Evolutionary conservation across 2,329 filamentous ascomycete species (phyloP).

Genomic region (Cercospora citrullina): DNA sequence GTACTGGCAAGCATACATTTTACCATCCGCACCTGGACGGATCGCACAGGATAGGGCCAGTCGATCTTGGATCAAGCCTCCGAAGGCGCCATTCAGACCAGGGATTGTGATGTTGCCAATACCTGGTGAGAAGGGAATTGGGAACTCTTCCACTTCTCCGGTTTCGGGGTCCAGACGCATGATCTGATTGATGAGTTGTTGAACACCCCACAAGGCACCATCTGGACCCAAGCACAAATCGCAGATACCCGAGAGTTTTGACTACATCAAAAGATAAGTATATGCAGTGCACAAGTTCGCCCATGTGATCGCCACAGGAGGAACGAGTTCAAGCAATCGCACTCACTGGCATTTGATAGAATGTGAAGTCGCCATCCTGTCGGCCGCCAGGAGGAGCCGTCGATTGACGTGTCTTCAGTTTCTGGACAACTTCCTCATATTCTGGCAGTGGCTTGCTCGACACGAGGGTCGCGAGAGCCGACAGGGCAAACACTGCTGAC

Average conservation of each 20-base stretch:
- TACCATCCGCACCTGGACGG: constrained; percentile 15
- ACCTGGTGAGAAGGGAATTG: constrained; percentile 18
- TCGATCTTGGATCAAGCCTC: constrained; percentile 18
- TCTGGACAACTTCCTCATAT: constrained; percentile 11
- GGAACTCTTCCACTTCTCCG: constrained; percentile 16
- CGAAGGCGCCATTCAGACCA: constrained; percentile 13
- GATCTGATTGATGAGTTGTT: constrained; percentile 16
- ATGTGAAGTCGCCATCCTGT: constrained; percentile 14
- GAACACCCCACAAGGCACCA: constrained; percentile 18
- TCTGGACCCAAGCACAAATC: constrained; percentile 18
- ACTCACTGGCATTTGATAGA: constrained; percentile 12
- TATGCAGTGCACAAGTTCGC: neutral
- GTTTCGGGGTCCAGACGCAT: constrained; percentile 13
- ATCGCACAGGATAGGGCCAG: constrained; percentile 19
- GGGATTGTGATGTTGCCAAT: constrained; percentile 18
- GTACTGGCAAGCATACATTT: constrained; percentile 2
- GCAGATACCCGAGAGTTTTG: constrained; percentile 14
- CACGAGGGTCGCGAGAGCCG: constrained; percentile 5
- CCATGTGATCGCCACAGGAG: neutral
- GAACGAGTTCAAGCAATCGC: neutral
- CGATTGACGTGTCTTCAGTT: constrained; percentile 13
- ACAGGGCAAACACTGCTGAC: constrained; percentile 4
- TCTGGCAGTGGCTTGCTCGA: constrained; percentile 17
- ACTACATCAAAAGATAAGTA: constrained; percentile 2
- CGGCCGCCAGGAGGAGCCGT: constrained; percentile 14